Evolutionary conservation across 2,329 filamentous ascomycete genomes (phyloP).

Genomic region (Calonectria fujianensis): DNA sequence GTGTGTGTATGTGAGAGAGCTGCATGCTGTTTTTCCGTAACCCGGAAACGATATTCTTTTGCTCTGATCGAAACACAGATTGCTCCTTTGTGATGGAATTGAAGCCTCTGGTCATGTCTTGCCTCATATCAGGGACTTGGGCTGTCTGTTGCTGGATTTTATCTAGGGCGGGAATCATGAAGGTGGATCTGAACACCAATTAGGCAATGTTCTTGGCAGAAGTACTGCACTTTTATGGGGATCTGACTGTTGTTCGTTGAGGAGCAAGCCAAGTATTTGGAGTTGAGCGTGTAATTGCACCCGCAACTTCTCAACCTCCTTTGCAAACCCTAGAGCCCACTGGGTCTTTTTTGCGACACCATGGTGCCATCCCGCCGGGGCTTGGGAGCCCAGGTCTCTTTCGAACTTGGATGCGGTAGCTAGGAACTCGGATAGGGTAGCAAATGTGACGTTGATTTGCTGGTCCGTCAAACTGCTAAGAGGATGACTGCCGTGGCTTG

Average conservation of each 20-base stretch:
- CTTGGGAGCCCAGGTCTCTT: background rate
- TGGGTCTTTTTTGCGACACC: background rate
- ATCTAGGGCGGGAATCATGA: background rate
- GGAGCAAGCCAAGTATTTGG: background rate
- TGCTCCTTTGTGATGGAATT: background rate
- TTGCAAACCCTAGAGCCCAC: background rate
- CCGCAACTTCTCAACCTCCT: background rate
- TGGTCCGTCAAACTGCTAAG: background rate
- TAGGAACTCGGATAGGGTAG: background rate
- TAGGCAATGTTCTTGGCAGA: background rate
- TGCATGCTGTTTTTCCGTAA: background rate
- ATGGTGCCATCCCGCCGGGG: background rate
- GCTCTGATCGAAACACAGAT: background rate
- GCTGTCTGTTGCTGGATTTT: background rate
- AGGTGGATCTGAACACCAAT: background rate
- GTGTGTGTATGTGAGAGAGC: background rate
- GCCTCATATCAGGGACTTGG: background rate
- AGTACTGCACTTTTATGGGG: background rate
- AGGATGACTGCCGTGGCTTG: background rate
- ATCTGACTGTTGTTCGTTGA: background rate
- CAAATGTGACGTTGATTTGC: background rate
- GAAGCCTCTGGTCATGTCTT: background rate
- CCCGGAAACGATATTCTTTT: background rate
- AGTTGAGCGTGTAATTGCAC: background rate
- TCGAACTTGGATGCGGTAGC: background rate